Percentiles rank a stretch among this genome's conserved stretches.
Evolutionary conservation across 108 stramenopile species (phyloP).

Genomic region (Chaetoceros tenuissimus): DNA sequence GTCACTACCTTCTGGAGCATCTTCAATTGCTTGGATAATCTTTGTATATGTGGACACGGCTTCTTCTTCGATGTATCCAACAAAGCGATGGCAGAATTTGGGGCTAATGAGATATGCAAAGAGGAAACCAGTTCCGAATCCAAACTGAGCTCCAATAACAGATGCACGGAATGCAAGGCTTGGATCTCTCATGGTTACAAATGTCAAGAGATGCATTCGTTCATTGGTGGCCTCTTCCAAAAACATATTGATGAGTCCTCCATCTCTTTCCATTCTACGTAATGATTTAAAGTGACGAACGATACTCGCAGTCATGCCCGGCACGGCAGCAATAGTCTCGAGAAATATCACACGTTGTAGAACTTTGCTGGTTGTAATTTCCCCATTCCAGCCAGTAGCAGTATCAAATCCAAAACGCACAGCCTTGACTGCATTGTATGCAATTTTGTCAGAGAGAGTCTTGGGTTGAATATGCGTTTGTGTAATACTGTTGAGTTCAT

Average conservation of each 20-base stretch:
- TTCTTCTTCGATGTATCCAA: conserved; percentile 96
- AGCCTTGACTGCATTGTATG: conserved; percentile 50
- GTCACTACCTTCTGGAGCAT: conserved; percentile 70
- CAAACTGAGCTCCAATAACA: conserved; percentile 70
- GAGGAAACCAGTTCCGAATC: conserved; percentile 75
- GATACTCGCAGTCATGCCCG: conserved; percentile 81
- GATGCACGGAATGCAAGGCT: conserved; percentile 24
- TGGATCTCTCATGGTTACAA: conserved; percentile 79
- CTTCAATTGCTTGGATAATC: conserved; percentile 83
- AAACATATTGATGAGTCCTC: conserved; percentile 91
- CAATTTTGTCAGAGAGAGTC: conserved; percentile 34
- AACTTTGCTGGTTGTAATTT: conserved; percentile 54
- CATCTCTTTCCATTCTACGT: conserved; percentile 84
- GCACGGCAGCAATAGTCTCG: conserved; percentile 88
- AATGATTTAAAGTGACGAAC: conserved; percentile 86
- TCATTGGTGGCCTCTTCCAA: conserved; percentile 98
- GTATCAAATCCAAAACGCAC: conserved; percentile 52
- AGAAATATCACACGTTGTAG: conserved; percentile 76
- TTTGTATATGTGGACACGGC: conserved; percentile 85
- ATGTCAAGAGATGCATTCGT: conserved; percentile 93
- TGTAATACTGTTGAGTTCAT: conserved; percentile 59
- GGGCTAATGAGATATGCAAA: conserved; percentile 84
- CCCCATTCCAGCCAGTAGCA: conserved; percentile 58
- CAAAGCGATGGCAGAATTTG: conserved; percentile 90
- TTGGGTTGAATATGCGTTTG: conserved; percentile 53